Conservation (phyloP, 177 flowering plant genomes). For the Vitis hybrid region DNA sequence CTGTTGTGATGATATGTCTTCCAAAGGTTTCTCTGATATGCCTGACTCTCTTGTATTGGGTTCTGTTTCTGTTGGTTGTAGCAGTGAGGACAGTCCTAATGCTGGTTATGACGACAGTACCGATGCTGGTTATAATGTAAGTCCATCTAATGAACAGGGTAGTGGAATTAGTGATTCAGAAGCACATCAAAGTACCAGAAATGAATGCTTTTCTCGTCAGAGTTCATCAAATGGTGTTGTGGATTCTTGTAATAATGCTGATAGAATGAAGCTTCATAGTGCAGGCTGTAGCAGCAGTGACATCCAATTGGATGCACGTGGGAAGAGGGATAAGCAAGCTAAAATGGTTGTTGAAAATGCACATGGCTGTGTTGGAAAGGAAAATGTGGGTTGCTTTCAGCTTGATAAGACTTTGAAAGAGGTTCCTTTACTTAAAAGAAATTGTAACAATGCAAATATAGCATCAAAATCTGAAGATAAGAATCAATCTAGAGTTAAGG, state of each 20-base stretch:
- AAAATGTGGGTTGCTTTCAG: conserved; percentile 31
- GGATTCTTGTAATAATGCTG: conserved; percentile 17
- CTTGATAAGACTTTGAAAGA: conserved; percentile 21
- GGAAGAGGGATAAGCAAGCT: conserved; percentile 33
- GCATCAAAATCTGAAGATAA: conserved; percentile 26
- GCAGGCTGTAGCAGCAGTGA: conserved; percentile 23
- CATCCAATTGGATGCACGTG: conserved; percentile 13
- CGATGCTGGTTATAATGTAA: neutral
- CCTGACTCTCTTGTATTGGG: conserved; percentile 22
- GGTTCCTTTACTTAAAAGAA: conserved; percentile 22
- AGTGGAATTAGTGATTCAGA: conserved; percentile 13
- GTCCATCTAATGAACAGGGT: conserved; percentile 10
- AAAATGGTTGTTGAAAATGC: conserved; percentile 22
- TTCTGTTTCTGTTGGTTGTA: conserved; percentile 30
- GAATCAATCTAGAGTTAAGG: conserved; percentile 20
- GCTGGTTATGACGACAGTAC: conserved; percentile 6
- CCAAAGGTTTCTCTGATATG: conserved; percentile 17
- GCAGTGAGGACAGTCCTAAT: conserved; percentile 29
- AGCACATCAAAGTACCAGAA: conserved; percentile 9
- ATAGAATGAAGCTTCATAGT: conserved; percentile 12
- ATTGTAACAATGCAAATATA: conserved; percentile 11
- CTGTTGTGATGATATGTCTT: conserved; percentile 17
- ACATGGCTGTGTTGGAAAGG: conserved; percentile 41
- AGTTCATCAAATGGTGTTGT: conserved; percentile 13
- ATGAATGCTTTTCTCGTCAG: conserved; percentile 10